A percentile compares a stretch with the other conserved stretches of the same genome.
Conservation (phyloP, 768 basidiomycete genomes). For the Dacryopinax spathularia region DNA sequence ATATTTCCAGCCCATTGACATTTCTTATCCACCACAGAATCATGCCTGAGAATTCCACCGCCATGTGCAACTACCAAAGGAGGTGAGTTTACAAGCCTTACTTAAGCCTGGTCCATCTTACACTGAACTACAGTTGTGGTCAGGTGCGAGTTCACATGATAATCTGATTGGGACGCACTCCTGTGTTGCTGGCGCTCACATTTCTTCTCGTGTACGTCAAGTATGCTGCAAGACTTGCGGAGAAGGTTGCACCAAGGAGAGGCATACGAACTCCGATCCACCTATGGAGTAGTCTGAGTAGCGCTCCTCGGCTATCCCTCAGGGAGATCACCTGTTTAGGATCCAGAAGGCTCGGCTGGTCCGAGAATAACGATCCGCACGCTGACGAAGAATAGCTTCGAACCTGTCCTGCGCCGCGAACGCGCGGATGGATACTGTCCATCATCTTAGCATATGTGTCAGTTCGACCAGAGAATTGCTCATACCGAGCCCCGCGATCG, state of each 20-base stretch:
- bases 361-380: slow-evolving; percentile 43
- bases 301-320: neutral
- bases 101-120: neutral
- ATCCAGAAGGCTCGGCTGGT: slow-evolving; percentile 38
- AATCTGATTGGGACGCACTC: neutral
- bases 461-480: slow-evolving; percentile 25
- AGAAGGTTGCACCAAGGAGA: slow-evolving; percentile 41
- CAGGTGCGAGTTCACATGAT: neutral
- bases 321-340: slow-evolving; percentile 24
- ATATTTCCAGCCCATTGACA: neutral
- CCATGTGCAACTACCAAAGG: neutral
- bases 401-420: slow-evolving; percentile 25
- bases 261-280: slow-evolving; percentile 46
- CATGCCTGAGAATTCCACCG: neutral
- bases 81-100: neutral
- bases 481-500: slow-evolving; percentile 40
- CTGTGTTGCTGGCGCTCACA: neutral
- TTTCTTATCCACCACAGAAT: neutral
- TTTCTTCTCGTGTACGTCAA: slow-evolving; percentile 23
- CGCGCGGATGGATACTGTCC: slow-evolving; percentile 24
- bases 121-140: neutral
- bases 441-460: neutral
- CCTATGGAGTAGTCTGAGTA: slow-evolving; percentile 12
- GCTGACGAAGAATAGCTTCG: slow-evolving; percentile 23
- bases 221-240: slow-evolving; percentile 40